Evolutionary conservation across 1,284 basidiomycete species (phyloP), one percentile per base, ranked within the genome.

Genomic region (Leccinum glutinopallens): DNA sequence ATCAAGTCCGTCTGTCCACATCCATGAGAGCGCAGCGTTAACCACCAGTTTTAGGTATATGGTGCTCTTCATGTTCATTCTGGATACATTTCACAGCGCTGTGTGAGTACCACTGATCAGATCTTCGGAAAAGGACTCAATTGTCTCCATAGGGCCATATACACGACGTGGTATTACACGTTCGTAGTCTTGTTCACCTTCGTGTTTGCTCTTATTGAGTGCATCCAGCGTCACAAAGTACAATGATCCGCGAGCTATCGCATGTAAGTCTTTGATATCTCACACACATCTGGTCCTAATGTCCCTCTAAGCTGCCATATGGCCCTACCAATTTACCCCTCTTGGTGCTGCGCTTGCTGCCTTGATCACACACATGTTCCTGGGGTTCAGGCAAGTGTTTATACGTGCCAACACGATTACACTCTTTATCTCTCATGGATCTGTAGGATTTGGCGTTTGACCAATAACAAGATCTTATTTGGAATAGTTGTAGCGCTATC

Each of bases 311-410:
- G 59, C 35, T 5, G 33, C 32, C 22, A 8, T 35, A 22, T 60
- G 59, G 59, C 59, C 59, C 22, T 49, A 51, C n/a, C 2, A 22
- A 22, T 60, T 60, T 25, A 60, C 59, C 7, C 59, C 59, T 35
- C n/a, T 60, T n/a, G 59, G 59, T 25, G 22, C 59, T 22, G 59
- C 59, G 9, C 43, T 60, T 33, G 59, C 59, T 49, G 59, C 59
- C 59, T 22, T 60, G 33, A 46, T 60, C 17, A 60, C 59, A 33
- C 59, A 60, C 8, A 19, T 51, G 19, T 60, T 51, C 32, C 46
- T 60, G 13, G 59, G 59, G 19, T 60, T 60, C 46, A 60, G 59
- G 59, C 19, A 37, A 49, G 59, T 25, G 19, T 25, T 33, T 19
- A 15, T 19, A 13, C 19, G 9, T 13, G 7, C 32, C 32, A 15